These are phyloP conservation scores for Geopyxis carbonaria DNA, from an alignment of 495 filamentous ascomycete species.

Conservation along the genomic window DNA sequence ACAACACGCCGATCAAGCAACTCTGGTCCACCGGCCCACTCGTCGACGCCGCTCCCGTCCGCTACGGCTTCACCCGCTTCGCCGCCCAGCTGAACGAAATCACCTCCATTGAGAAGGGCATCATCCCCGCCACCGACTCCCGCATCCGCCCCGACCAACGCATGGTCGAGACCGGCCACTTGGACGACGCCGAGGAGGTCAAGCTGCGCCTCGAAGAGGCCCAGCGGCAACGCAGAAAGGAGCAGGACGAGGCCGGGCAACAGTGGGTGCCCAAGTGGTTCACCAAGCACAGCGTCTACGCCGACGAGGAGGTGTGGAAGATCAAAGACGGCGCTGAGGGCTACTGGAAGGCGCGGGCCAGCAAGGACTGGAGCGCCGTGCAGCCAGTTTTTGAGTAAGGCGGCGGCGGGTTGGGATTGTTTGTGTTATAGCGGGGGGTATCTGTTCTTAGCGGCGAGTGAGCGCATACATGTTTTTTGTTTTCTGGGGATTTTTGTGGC, in stretches of 20 bases:
- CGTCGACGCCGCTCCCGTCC: constrained; percentile 53
- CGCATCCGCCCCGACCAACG: constrained; percentile 81
- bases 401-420: too few species aligned
- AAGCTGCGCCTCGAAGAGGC: constrained; percentile 73
- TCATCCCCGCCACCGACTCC: constrained; percentile 56
- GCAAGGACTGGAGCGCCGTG: too few species aligned
- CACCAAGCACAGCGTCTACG: constrained; percentile 36
- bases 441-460: too few species aligned
- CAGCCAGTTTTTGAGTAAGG: too few species aligned
- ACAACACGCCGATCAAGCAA: constrained; percentile 39
- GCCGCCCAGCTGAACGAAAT: constrained; percentile 78
- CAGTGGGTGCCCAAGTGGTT: constrained; percentile 70
- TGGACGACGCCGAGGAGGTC: constrained; percentile 68
- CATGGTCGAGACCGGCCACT: constrained; percentile 61
- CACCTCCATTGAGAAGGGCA: constrained; percentile 55
- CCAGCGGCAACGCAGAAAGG: constrained; percentile 57
- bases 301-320: constrained; percentile 62
- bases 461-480: too few species aligned
- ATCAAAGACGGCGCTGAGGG: constrained; percentile 63
- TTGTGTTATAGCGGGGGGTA: too few species aligned
- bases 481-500: too few species aligned
- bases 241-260: constrained; percentile 56
- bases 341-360: constrained; percentile 66
- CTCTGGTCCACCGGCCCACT: constrained; percentile 65
- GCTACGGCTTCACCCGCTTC: constrained; percentile 77